Evolutionary conservation across 257 asterid species (phyloP).

Genomic region (Perilla frutescens): DNA sequence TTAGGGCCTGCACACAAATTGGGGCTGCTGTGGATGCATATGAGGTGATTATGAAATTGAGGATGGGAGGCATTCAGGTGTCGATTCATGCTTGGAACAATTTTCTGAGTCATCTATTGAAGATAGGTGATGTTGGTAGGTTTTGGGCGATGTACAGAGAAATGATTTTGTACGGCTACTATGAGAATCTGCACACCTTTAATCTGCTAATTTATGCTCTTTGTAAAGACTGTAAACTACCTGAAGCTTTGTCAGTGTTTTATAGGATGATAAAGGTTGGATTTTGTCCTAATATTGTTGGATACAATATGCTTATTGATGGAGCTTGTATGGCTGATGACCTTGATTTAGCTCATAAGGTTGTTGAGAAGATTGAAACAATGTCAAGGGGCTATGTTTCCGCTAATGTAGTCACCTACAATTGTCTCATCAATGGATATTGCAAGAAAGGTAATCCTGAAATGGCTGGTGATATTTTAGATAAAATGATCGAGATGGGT

Average conservation of each 20-base stretch:
- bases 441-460: conserved; percentile 65
- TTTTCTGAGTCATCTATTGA: conserved; percentile 69
- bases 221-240: conserved; percentile 59
- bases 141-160: conserved; percentile 71
- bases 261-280: conserved; percentile 74
- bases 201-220: conserved; percentile 70
- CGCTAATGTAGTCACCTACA: conserved; percentile 64
- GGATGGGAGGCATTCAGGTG: conserved; percentile 43
- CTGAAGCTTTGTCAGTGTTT: conserved; percentile 67
- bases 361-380: conserved; percentile 50
- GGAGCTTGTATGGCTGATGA: conserved; percentile 68
- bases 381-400: conserved; percentile 54
- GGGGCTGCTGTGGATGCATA: conserved; percentile 65
- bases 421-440: conserved; percentile 72
- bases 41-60: conserved; percentile 61
- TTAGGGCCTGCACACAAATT: conserved; percentile 73
- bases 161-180: conserved; percentile 67
- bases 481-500: conserved; percentile 56
- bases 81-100: conserved; percentile 87
- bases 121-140: conserved; percentile 51
- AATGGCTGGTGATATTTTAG: conserved; percentile 54
- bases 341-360: conserved; percentile 57
- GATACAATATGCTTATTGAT: conserved; percentile 74
- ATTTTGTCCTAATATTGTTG: conserved; percentile 63
- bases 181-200: conserved; percentile 68